Evolutionary conservation across 306 rosid species (phyloP).

Genomic region (Begonia peltatifolia): DNA sequence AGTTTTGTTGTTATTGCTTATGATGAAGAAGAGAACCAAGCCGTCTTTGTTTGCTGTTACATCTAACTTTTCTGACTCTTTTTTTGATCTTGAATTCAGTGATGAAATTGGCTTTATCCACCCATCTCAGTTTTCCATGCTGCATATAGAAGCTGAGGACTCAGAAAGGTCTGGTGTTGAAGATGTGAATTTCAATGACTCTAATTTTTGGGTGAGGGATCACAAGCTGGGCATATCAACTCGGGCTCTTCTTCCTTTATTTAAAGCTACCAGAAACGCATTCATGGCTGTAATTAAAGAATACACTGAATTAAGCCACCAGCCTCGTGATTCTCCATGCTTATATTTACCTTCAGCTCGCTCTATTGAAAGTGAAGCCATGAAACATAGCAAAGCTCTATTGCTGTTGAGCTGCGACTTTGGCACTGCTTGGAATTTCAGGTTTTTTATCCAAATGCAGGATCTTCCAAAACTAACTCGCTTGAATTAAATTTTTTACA

Average conservation of each 20-base stretch:
- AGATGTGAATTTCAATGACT: conserved; percentile 11
- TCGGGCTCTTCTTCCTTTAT: too few species aligned
- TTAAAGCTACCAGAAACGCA: conserved; percentile 32
- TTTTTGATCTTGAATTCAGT: conserved; percentile 23
- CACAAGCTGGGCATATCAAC: conserved; percentile 65
- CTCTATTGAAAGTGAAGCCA: conserved; percentile 27
- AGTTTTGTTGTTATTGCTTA: too few species aligned
- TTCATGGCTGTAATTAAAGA: conserved; percentile 38
- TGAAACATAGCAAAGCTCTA: conserved; percentile 65
- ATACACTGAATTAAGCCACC: conserved; percentile 22
- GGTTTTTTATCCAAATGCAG: conserved; percentile 23
- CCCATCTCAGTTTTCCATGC: conserved; percentile 43
- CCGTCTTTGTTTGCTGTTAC: too few species aligned
- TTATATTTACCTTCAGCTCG: conserved; percentile 15
- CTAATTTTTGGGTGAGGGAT: conserved; percentile 52
- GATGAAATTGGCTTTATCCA: conserved; percentile 85
- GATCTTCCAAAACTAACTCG: too few species aligned
- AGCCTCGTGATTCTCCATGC: conserved; percentile 8
- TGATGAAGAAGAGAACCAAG: too few species aligned
- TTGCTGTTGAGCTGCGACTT: conserved; percentile 74
- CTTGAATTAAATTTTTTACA: too few species aligned
- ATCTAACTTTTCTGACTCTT: too few species aligned
- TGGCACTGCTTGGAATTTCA: conserved; percentile 83
- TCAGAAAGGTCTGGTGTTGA: conserved; percentile 12
- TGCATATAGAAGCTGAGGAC: conserved; percentile 26